Base-by-base conservation (phyloP, 2,329 filamentous ascomycete species). In the Neopestalotiopsis rosae region DNA sequence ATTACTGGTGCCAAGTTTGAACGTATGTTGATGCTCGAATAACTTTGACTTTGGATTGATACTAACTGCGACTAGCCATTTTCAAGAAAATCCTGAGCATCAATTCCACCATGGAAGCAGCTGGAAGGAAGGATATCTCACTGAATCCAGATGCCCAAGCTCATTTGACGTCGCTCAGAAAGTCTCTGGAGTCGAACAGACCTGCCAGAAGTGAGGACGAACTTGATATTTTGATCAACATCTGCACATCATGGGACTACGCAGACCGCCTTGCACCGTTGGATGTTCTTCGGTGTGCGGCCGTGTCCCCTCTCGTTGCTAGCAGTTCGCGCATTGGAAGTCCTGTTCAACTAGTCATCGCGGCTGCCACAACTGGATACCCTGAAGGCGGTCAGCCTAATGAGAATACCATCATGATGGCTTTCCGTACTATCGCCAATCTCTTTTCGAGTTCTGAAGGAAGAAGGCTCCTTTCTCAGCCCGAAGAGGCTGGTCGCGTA, bases 321-420 rank as follows among this genome's bases (percentile, higher is more conserved):
- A 86, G 87, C 7, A 88, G 88, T 64, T 82, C 82, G 0, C 86
- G 83, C 2, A 82, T 85, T 38, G 83, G 83, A 3, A 90, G 88
- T 45, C 82, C 95, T 13, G 81, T 98, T 6, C 84, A 90, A 42
- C 79, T 85, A 5, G 82, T 83, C 24, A 79, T 87, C 2, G 74
- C 74, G 5, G 78, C 77, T 58, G 73, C 81, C 49, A 69, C 85
- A 71, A 72, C 79, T 72, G 70, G 81, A 78, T 58, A 88, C 1
- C 85, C 90, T 1, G 89, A 91, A 66, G 86, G 89, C 9, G 79
- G 81, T 4, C 82, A 87, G 0, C 85, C 92, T 0, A 90, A 90
- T 49, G 87, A 91, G 66, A 98, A 98, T 80, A 94, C 94, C 72
- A 88, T 90, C 12, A 97, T 98, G 91, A 92, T 99, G 85, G 91